Conservation (phyloP, 2,329 filamentous ascomycete genomes). For the Neocatenulostroma microsporum region DNA sequence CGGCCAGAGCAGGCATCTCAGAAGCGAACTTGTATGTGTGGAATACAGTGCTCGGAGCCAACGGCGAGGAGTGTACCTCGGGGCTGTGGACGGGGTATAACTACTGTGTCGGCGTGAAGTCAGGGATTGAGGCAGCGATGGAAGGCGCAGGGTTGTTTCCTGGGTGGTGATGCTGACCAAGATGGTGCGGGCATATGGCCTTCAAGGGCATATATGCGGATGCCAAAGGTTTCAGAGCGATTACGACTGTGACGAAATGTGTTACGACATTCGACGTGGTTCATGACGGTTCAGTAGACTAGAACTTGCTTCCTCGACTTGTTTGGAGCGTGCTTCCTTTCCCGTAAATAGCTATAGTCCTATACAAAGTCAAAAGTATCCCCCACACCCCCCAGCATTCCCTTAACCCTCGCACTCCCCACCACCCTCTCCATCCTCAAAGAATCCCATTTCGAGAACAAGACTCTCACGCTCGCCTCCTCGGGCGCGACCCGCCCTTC, state of each 20-base stretch:
- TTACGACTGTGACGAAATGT: too few relatives aligned
- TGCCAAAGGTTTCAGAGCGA: neutral
- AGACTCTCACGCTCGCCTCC: slow-evolving; percentile 42
- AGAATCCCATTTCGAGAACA: slow-evolving; percentile 86
- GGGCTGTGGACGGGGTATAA: too few relatives aligned
- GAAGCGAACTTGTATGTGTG: too few relatives aligned
- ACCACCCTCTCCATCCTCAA: slow-evolving; percentile 84
- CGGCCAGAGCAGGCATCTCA: too few relatives aligned
- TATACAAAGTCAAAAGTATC: slow-evolving; percentile 95
- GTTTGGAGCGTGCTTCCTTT: neutral
- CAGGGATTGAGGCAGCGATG: too few relatives aligned
- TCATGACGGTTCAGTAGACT: too few relatives aligned
- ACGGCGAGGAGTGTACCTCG: too few relatives aligned
- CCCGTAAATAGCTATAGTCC: neutral
- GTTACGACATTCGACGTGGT: too few relatives aligned
- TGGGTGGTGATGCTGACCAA: neutral
- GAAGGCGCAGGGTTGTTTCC: neutral
- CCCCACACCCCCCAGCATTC: slow-evolving; percentile 62
- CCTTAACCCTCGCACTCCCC: slow-evolving; percentile 68
- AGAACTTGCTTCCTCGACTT: neutral
- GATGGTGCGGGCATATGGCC: neutral
- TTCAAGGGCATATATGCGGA: neutral
- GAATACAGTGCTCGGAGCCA: too few relatives aligned
- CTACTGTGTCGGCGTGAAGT: too few relatives aligned
- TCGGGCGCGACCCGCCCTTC: slow-evolving; percentile 50